Evolutionary conservation across 2,329 filamentous ascomycete genomes (phyloP).

Genomic region (Ophiostoma novo-ulmi): DNA sequence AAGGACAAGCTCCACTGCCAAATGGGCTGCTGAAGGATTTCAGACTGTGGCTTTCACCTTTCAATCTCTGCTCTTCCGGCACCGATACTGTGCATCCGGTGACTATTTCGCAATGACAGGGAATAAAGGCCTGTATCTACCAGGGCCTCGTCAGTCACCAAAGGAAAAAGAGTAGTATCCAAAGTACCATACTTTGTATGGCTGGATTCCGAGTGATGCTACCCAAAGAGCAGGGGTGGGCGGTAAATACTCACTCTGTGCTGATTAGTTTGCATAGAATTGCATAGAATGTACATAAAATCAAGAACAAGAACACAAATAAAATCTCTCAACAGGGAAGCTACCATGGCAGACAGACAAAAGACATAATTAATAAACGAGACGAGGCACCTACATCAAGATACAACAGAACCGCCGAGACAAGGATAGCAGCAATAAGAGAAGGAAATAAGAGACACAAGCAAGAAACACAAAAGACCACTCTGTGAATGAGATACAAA

Average conservation of each 20-base stretch:
- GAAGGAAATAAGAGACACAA: background rate
- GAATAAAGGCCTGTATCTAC: too few species aligned
- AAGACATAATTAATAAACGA: background rate
- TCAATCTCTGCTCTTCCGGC: background rate
- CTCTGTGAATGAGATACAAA: background rate
- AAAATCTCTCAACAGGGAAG: background rate
- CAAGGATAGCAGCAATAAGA: background rate
- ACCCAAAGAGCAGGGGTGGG: background rate
- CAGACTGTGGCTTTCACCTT: background rate
- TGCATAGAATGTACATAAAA: background rate
- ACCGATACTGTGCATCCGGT: background rate
- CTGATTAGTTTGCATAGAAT: background rate
- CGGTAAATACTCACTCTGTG: background rate
- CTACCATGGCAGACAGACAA: background rate
- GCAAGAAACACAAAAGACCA: too few species aligned
- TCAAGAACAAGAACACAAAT: background rate
- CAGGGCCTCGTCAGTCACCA: background rate
- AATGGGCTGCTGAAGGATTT: slow-evolving; percentile 14
- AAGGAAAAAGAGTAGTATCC: background rate
- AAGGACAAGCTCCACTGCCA: background rate
- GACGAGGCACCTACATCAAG: background rate
- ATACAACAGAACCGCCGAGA: background rate
- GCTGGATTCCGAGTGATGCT: background rate
- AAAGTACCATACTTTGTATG: background rate
- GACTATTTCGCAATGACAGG: background rate